Base-by-base conservation (phyloP, 2,329 filamentous ascomycete species). In the Calonectria crousiana region DNA sequence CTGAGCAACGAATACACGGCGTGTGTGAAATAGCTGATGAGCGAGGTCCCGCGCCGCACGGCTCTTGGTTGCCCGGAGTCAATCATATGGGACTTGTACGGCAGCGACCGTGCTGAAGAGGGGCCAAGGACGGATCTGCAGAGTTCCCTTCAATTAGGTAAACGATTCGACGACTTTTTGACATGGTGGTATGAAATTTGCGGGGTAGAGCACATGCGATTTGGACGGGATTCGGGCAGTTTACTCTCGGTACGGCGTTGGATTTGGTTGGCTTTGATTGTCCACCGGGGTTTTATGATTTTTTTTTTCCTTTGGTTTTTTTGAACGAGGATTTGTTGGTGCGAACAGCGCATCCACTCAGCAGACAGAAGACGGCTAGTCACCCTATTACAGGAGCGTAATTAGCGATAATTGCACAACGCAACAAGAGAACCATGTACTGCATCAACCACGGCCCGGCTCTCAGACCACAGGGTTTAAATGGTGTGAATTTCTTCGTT, bases 331-430 rank as follows among this genome's bases (percentile, higher is more conserved):
- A 53, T 52, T 51, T 74, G 51, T 44, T 67, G 47, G 62, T 44
- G 62, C 34, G 34, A 56, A 74, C 30, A 51, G 26, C 62, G 32
- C 52, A 56, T 36, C 58, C 44, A 49, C 69, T 28, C 26, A 51
- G 49, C 71, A 66, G 36, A 66, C 56, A 58, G 66, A 64, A 26
- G 58, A 73, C 41, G 30, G 47, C 52, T 69, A 67, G 34, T 71
- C 70, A 67, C 49, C 76, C 77, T 77, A 77, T 80, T 60, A 72
- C 72, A 71, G 64, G 51, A 80, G 77, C 78, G 75, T 73, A 74
- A 79, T 79, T 79, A 80, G 78, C 78, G 78, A 80, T 74, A 77
- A 76, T 78, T 69, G 70, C 58, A 74, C 69, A 73, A 75, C 53
- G 67, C 67, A 72, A 68, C 28, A 58, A 69, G 66, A 72, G 71